These are phyloP conservation scores for Xylaria sp. DNA, from an alignment of 495 filamentous ascomycete species.

Conservation along the genomic window DNA sequence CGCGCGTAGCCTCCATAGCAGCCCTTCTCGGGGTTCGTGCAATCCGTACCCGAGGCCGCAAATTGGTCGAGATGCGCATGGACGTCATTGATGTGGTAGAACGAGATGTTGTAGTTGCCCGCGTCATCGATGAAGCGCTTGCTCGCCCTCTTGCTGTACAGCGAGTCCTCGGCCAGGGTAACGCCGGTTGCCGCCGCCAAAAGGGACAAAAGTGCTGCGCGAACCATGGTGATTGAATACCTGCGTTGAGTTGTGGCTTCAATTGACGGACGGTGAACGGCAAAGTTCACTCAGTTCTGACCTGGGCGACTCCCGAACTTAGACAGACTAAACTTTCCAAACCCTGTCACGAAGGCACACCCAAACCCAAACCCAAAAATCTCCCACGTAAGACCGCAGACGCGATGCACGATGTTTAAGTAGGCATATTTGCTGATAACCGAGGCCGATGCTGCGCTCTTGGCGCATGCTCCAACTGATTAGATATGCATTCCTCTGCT, in stretches of 20 bases:
- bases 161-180: constrained; percentile 42
- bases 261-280: neutral
- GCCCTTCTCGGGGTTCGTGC: constrained; percentile 54
- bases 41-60: constrained; percentile 61
- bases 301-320: neutral
- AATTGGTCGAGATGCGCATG: constrained; percentile 67
- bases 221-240: constrained; percentile 29
- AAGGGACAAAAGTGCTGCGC: constrained; percentile 28
- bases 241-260: neutral
- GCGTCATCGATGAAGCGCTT: constrained; percentile 59
- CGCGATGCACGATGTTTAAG: neutral
- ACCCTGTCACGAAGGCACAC: neutral
- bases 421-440: constrained; percentile 5
- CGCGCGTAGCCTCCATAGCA: constrained; percentile 67
- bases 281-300: neutral
- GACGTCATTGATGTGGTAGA: constrained; percentile 70
- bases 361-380: neutral
- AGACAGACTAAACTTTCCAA: too few species aligned
- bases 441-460: neutral
- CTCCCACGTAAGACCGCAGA: neutral
- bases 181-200: constrained; percentile 20
- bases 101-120: constrained; percentile 64
- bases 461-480: constrained; percentile 15
- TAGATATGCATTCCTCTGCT: neutral
- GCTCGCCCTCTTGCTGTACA: constrained; percentile 47